phyloP scores from a whole-genome alignment of 768 basidiomycete species.

The Phylloporus scabripes region DNA sequence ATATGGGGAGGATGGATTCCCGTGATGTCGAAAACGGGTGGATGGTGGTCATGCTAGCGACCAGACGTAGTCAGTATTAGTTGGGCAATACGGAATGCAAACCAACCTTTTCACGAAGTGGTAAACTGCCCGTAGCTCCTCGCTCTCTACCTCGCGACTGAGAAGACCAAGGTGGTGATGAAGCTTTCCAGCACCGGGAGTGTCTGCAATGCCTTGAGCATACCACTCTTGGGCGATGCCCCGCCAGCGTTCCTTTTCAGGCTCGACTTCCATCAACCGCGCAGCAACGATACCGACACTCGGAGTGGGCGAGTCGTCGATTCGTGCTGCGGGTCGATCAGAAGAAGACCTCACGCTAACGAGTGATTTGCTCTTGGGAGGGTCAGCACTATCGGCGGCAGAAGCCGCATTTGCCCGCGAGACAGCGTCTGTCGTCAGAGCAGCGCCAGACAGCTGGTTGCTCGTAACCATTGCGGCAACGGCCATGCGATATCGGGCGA shows the following conservation, averaged over 20 bases:
- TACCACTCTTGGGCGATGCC: conserved; percentile 92
- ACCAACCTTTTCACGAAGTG: conserved; percentile 92
- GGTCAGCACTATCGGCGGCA: conserved; percentile 15
- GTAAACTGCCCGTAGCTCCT: conserved; percentile 82
- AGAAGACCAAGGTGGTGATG: conserved; percentile 93
- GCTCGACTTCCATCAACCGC: conserved; percentile 75
- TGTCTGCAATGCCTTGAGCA: conserved; percentile 75
- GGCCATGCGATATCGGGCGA: conserved; percentile 91
- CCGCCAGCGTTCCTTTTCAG: conserved; percentile 90
- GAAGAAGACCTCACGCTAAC: conserved; percentile 32
- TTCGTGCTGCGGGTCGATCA: conserved; percentile 46
- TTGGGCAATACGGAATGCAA: neutral
- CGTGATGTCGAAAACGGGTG: conserved; percentile 86
- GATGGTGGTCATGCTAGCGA: conserved; percentile 76
- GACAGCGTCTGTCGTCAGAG: conserved; percentile 55
- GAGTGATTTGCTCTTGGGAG: conserved; percentile 36
- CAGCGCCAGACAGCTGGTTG: conserved; percentile 35
- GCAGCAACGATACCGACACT: conserved; percentile 87
- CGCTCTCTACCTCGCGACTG: conserved; percentile 73
- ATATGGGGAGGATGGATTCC: conserved; percentile 85
- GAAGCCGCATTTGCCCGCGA: conserved; percentile 38
- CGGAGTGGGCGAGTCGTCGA: conserved; percentile 61
- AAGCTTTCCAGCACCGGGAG: conserved; percentile 89
- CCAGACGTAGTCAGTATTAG: conserved; percentile 4
- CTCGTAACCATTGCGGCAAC: conserved; percentile 81